A percentile compares a stretch with the other conserved stretches of the same genome.
Evolutionary conservation across 2,329 filamentous ascomycete species (phyloP).

Genomic region (Penicillium palitans): DNA sequence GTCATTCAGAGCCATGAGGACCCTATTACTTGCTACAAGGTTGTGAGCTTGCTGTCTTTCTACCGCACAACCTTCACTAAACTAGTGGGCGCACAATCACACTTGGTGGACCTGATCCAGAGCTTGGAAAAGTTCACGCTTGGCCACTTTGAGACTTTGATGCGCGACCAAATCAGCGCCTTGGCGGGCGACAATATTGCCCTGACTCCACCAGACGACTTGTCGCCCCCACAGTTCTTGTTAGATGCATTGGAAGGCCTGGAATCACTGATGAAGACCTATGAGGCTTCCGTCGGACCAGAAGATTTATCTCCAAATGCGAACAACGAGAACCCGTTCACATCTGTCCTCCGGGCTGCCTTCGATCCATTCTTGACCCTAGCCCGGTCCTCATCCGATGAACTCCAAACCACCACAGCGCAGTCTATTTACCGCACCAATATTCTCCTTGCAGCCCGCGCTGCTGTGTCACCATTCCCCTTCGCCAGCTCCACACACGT

Average conservation of each 20-base stretch:
- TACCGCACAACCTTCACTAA: slow-evolving; percentile 84
- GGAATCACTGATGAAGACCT: slow-evolving; percentile 76
- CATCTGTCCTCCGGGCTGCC: slow-evolving; percentile 71
- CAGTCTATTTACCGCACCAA: slow-evolving; percentile 54
- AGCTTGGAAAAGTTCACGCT: slow-evolving; percentile 74
- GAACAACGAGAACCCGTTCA: slow-evolving; percentile 67
- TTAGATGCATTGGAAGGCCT: slow-evolving; percentile 77
- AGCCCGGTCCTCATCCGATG: slow-evolving; percentile 53
- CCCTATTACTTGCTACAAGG: slow-evolving; percentile 81
- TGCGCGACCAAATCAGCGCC: slow-evolving; percentile 69
- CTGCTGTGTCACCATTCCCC: slow-evolving; percentile 44
- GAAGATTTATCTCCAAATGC: slow-evolving; percentile 48
- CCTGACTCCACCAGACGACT: slow-evolving; percentile 67
- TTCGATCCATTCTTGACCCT: slow-evolving; percentile 82
- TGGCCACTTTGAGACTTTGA: slow-evolving; percentile 76
- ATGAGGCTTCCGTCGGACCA: slow-evolving; percentile 71
- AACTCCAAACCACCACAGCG: slow-evolving; percentile 38
- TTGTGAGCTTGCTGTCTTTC: slow-evolving; percentile 85
- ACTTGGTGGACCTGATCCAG: slow-evolving; percentile 67
- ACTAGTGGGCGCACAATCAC: slow-evolving; percentile 68
- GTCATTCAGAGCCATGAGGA: slow-evolving; percentile 92
- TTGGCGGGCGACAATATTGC: slow-evolving; percentile 72
- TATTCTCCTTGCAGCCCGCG: slow-evolving; percentile 45
- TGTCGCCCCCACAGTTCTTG: slow-evolving; percentile 77
- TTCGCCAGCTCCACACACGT: slow-evolving; percentile 66